A percentile compares a stretch with the other conserved stretches of the same genome.
These are phyloP conservation scores for Cardamine chenopodiifolia DNA, from an alignment of 345 rosid species.

Conservation along the genomic window DNA sequence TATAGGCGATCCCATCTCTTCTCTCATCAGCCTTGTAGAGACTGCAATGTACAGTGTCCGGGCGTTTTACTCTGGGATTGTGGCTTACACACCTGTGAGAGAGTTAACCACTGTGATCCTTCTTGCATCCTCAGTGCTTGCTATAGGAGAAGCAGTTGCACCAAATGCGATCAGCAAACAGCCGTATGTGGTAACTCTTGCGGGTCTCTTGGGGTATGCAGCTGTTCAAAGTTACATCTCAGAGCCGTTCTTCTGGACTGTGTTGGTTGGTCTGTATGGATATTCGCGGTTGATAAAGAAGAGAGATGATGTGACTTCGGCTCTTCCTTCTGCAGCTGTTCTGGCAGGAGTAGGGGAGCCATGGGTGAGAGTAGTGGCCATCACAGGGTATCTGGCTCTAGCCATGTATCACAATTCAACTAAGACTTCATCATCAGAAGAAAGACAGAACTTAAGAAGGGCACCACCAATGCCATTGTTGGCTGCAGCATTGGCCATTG, in stretches of 20 bases:
- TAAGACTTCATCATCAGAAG: slow-evolving; percentile 48
- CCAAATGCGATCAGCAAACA: slow-evolving; percentile 66
- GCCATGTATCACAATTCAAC: slow-evolving; percentile 71
- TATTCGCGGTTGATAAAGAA: slow-evolving; percentile 64
- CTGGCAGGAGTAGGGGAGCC: slow-evolving; percentile 85
- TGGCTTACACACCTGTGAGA: slow-evolving; percentile 65
- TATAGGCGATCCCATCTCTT: slow-evolving; percentile 76
- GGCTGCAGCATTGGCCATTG: slow-evolving; percentile 76
- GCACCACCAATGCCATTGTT: slow-evolving; percentile 70
- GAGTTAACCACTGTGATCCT: slow-evolving; percentile 66
- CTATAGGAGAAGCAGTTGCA: slow-evolving; percentile 78
- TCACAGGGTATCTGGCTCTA: slow-evolving; percentile 59
- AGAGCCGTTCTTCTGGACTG: slow-evolving; percentile 82
- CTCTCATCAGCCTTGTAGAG: slow-evolving; percentile 56
- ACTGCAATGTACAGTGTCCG: slow-evolving; percentile 56
- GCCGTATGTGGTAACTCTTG: slow-evolving; percentile 59
- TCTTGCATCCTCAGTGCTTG: slow-evolving; percentile 71
- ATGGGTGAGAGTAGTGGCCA: slow-evolving; percentile 73
- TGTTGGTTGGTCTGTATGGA: slow-evolving; percentile 60
- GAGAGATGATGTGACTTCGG: slow-evolving; percentile 79
- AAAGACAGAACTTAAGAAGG: slow-evolving; percentile 46
- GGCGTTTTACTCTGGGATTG: slow-evolving; percentile 73
- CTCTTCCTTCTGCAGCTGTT: slow-evolving; percentile 77
- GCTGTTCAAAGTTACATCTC: slow-evolving; percentile 75
- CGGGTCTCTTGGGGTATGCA: slow-evolving; percentile 77